Evolutionary conservation across 2,329 filamentous ascomycete genomes (phyloP), one percentile per base, ranked within the genome.

Genomic region (Neofusicoccum kwambonambiense): DNA sequence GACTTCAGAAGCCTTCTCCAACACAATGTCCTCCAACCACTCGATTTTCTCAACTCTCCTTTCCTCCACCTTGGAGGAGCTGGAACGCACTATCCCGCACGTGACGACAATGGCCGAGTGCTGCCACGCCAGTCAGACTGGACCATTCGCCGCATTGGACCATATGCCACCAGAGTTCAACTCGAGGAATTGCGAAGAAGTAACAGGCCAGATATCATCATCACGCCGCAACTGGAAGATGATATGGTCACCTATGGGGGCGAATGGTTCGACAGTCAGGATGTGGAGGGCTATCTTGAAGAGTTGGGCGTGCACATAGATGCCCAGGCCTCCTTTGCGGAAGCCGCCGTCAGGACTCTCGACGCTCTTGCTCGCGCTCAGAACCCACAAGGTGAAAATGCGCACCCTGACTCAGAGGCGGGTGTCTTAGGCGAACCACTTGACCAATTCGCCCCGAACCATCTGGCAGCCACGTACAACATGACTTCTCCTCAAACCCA

Each of bases 261-360:
- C 4, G 86, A 91, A 58, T 95, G 91, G 81, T 91, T 90, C 69
- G 91, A 95, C 71, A 79, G 87, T 0, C 84, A 91, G 66, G 92
- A 95, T 73, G 88, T 93, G 0, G 90, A 95, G 75, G 82, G 85
- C 12, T 95, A 93, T 72, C 78, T 96, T 2, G 83, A 83, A 45
- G 82, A 85, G 57, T 84, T 85, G 35, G 88, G 88, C 4, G 84
- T 92, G 35, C 74, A 80, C 51, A 87, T 93, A 60, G 84, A 89
- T 9, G 82, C 84, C 0, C 79, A 81, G 9, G 81, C 84, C 9
- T 87, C 90, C 17, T 87, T 85, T 63, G 80, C 90, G 1, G 83
- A 85, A 54, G 84, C 84, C 8, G 83, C 62, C 31, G 62, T 64
- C 42, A 57, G n/a, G 34, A 64, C 62, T 1, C 52, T 64, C 11